These are phyloP conservation scores for Clonostachys chloroleuca DNA, from an alignment of 2,329 filamentous ascomycete species.

Conservation along the genomic window DNA sequence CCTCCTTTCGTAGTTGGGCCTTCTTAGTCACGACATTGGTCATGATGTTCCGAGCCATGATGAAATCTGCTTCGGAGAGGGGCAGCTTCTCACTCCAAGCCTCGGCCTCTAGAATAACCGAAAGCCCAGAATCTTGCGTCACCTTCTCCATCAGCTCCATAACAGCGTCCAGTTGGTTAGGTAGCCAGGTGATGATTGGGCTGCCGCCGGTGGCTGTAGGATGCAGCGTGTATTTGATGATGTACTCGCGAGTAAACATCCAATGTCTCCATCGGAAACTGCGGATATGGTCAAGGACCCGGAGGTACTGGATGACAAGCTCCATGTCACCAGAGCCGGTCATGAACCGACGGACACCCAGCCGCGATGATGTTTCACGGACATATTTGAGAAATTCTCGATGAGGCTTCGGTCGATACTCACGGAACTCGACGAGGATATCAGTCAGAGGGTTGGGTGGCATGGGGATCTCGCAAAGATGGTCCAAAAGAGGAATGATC, in stretches of 20 bases:
- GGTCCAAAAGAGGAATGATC: slow-evolving; percentile 89
- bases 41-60: slow-evolving; percentile 57
- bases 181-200: slow-evolving; percentile 80
- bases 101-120: slow-evolving; percentile 30
- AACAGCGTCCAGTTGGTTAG: slow-evolving; percentile 75
- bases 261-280: slow-evolving; percentile 83
- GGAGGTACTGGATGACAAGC: slow-evolving; percentile 48
- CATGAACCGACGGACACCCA: slow-evolving; percentile 56
- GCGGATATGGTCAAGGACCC: slow-evolving; percentile 66
- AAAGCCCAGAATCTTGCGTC: slow-evolving; percentile 34
- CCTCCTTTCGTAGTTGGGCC: slow-evolving; percentile 66
- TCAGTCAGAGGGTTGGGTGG: slow-evolving; percentile 83
- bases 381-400: slow-evolving; percentile 79
- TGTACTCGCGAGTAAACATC: slow-evolving; percentile 83
- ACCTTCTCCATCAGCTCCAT: slow-evolving; percentile 65
- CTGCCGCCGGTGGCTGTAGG: slow-evolving; percentile 77
- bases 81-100: no score
- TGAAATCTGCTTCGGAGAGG: slow-evolving; percentile 1
- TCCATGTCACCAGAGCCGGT: slow-evolving; percentile 23
- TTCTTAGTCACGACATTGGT: slow-evolving; percentile 59
- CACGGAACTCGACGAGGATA: slow-evolving; percentile 83
- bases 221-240: slow-evolving; percentile 71
- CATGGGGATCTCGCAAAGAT: slow-evolving; percentile 82
- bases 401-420: slow-evolving; percentile 86
- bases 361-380: slow-evolving; percentile 36